A percentile compares a stretch with the other conserved stretches of the same genome.
These are phyloP conservation scores for Anthracocystis setariae DNA, from an alignment of 1,284 basidiomycete genomes.

Conservation along the genomic window DNA sequence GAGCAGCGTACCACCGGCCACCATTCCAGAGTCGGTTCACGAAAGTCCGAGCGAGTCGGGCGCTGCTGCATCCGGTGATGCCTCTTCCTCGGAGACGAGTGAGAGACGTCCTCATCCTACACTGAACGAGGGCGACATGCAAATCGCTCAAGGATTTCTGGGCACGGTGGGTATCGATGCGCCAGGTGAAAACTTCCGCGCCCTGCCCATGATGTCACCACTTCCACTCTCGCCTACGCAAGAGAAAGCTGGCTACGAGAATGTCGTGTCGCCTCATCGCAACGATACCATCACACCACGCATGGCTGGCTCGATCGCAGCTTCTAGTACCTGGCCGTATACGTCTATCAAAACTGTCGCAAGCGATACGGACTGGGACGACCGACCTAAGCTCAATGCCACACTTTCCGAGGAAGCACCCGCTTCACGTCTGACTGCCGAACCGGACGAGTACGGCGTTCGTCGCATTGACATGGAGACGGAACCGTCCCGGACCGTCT, in stretches of 20 bases:
- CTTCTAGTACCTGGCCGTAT: constrained; percentile 47
- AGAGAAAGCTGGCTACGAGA: constrained; percentile 16
- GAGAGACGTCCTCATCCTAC: constrained; percentile 15
- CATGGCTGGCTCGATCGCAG: constrained; percentile 18
- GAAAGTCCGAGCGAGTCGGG: constrained; percentile 14
- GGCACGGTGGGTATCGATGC: constrained; percentile 15
- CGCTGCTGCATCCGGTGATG: background rate
- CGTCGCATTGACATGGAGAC: constrained; percentile 46
- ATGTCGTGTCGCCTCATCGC: constrained; percentile 12
- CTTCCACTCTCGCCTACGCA: constrained; percentile 27
- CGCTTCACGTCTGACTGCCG: constrained; percentile 9
- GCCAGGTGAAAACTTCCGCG: background rate
- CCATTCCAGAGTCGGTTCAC: constrained; percentile 21
- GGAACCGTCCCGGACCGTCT: constrained; percentile 17
- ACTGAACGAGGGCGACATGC: constrained; percentile 31
- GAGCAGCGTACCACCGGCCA: constrained; percentile 11
- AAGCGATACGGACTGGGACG: constrained; percentile 1
- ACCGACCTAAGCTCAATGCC: constrained; percentile 23
- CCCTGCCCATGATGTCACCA: constrained; percentile 38
- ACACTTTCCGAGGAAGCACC: constrained; percentile 12
- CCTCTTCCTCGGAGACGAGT: constrained; percentile 1
- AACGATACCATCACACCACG: constrained; percentile 41
- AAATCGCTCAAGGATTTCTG: constrained; percentile 20
- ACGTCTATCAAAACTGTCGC: constrained; percentile 13
- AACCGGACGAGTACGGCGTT: constrained; percentile 46